Base-by-base conservation (phyloP, 1,284 basidiomycete genomes). In the Sporisorium scitamineum region DNA sequence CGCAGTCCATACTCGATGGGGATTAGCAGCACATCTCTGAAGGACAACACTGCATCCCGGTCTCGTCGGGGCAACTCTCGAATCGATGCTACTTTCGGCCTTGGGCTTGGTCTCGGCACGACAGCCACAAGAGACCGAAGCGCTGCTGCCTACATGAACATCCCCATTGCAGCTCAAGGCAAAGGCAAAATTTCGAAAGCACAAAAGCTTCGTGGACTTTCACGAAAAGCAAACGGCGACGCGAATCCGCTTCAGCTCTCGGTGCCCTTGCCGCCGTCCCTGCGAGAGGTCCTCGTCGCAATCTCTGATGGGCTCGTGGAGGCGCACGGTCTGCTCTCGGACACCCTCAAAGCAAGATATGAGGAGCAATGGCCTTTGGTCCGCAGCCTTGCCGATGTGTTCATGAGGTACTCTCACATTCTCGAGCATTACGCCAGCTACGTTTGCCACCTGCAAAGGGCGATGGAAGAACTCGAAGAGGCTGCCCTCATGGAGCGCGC, bases 281-380 rank as follows among this genome's bases (percentile, higher is more conserved):
- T 82, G 34, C 65, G 71, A 4, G 56, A 69, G 34, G 75, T 80
- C n/a, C 78, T 82, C 10, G 59, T 73, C 18, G 66, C 75, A 11
- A 65, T 82, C 32, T 76, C 67, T 3, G 73, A 80, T 3, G 80
- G 78, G 14, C 72, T 82, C 13, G 53, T 78, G 2, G 73, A 79
- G 45, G 80, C 71, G 20, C 81, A 82, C 52, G 66, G 68, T 2
- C 41, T 73, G 13, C 66, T 82, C 0, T 80, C 76, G 5, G 78
- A 80, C 20, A 74, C 80, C n/a, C 69, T 82, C 27, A 80, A 76
- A 44, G 63, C 63, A 13, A 59, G 81, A 26, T 82, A 82, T 64
- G 76, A 82, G 31, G 80, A 80, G 55, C 81, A 82, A 44, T 82
- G 78, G 78, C 81, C 81, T 13, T 54, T 82, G 32, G 81, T 82